Evolutionary conservation across 495 filamentous ascomycete genomes (phyloP).

Genomic region (Patellaria atrata): DNA sequence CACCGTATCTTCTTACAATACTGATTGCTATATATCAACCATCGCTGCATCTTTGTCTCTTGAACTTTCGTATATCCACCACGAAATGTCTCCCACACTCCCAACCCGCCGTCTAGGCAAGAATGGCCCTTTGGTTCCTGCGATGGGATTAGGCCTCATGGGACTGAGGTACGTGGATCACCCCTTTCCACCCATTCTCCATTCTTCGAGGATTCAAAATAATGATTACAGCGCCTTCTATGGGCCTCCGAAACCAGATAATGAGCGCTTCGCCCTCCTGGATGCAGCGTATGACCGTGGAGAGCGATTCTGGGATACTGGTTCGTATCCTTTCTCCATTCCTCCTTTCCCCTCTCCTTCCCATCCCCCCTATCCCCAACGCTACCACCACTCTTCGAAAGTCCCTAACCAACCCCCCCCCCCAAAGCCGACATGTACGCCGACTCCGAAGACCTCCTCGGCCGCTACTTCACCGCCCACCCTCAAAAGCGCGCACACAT

Average conservation of each 20-base stretch:
- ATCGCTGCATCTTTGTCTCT: no score
- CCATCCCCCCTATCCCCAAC: no score
- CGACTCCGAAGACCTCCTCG: conserved; percentile 37
- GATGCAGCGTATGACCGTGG: conserved; percentile 35
- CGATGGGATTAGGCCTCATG: conserved; percentile 13
- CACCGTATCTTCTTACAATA: no score
- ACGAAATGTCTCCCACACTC: no score
- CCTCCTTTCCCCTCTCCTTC: no score
- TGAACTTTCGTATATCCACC: no score
- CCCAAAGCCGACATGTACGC: conserved; percentile 11
- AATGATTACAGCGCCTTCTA: conserved; percentile 1
- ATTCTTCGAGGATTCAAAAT: no score
- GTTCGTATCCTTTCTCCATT: no score
- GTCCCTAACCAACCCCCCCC: neutral
- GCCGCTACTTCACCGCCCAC: conserved; percentile 37
- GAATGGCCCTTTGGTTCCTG: conserved; percentile 8
- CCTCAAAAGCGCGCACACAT: conserved; percentile 37
- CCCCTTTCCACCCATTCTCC: no score
- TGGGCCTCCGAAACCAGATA: conserved; percentile 17
- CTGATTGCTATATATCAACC: no score
- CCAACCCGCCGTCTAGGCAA: conserved; percentile 11
- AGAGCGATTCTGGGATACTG: conserved; percentile 37
- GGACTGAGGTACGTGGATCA: no score
- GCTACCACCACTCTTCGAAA: no score
- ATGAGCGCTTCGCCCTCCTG: conserved; percentile 35